These are phyloP conservation scores for Bryum argenteum DNA, from an alignment of 225 moss, liverwort and hornwort genomes.

Conservation along the genomic window DNA sequence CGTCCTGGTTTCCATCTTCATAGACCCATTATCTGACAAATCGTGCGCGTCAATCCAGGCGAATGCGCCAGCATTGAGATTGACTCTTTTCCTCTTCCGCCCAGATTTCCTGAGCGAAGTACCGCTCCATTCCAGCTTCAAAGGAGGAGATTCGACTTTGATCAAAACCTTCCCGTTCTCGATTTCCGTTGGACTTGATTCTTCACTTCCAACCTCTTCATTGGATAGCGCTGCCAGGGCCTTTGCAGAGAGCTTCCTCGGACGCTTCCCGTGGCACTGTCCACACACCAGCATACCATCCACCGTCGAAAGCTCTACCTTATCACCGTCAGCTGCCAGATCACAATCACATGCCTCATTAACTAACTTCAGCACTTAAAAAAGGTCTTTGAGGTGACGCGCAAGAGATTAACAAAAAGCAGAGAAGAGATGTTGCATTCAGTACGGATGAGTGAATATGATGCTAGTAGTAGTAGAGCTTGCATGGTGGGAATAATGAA, in stretches of 20 bases:
- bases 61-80: constrained; percentile 43
- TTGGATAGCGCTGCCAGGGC: constrained; percentile 49
- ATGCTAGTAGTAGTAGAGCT: background rate
- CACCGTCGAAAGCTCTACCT: constrained; percentile 45
- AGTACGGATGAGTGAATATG: background rate
- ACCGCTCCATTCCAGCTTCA: constrained; percentile 57
- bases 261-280: constrained; percentile 59
- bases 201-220: constrained; percentile 41
- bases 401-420: constrained; percentile 14
- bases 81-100: constrained; percentile 58
- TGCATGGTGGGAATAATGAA: background rate
- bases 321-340: constrained; percentile 58
- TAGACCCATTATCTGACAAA: constrained; percentile 26
- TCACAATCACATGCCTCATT: constrained; percentile 19
- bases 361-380: background rate
- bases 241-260: constrained; percentile 56
- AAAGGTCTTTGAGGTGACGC: constrained; percentile 5
- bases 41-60: constrained; percentile 46
- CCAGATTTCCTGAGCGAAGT: constrained; percentile 54
- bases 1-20: constrained; percentile 37
- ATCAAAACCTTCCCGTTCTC: constrained; percentile 42
- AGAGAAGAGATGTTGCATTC: constrained; percentile 9
- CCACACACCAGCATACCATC: constrained; percentile 62
- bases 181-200: constrained; percentile 35
- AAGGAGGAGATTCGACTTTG: constrained; percentile 43